Evolutionary conservation across 2,329 filamentous ascomycete species (phyloP).

Genomic region (Diaporthe sp.): DNA sequence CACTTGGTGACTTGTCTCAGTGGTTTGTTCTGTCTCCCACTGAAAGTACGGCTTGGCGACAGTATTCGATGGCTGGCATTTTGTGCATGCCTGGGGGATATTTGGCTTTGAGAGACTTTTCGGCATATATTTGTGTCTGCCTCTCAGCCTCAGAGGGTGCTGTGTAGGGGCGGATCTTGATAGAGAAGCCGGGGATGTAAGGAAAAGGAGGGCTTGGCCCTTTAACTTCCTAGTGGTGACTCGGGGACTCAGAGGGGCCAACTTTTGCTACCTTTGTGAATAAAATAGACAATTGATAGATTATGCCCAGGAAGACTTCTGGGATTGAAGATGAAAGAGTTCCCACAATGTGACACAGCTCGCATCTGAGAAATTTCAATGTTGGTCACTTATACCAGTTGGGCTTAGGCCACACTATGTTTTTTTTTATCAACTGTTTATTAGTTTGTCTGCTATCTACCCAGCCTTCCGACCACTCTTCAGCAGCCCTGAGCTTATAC

Average conservation of each 20-base stretch:
- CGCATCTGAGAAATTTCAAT: not conserved
- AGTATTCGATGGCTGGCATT: not conserved
- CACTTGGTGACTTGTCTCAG: not conserved
- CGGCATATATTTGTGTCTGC: not conserved
- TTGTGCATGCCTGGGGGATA: not conserved
- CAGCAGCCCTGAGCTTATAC: no score
- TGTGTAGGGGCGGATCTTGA: not conserved
- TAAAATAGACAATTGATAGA: not conserved
- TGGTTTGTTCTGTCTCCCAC: not conserved
- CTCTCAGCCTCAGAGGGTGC: not conserved
- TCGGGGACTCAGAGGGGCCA: not conserved
- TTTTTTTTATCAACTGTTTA: no score
- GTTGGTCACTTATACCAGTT: not conserved
- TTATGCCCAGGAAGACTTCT: not conserved
- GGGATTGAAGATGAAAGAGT: not conserved
- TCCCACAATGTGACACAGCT: not conserved
- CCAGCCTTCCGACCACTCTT: no score
- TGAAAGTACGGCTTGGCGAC: not conserved
- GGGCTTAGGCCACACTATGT: no score
- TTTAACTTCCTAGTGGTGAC: not conserved
- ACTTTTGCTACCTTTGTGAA: not conserved
- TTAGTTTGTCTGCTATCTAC: no score
- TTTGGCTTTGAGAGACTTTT: not conserved
- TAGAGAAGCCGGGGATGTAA: not conserved
- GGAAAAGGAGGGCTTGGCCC: conserved; percentile 2